phyloP scores from a whole-genome alignment of 257 asterid genomes.

The Lithospermum erythrorhizon region DNA sequence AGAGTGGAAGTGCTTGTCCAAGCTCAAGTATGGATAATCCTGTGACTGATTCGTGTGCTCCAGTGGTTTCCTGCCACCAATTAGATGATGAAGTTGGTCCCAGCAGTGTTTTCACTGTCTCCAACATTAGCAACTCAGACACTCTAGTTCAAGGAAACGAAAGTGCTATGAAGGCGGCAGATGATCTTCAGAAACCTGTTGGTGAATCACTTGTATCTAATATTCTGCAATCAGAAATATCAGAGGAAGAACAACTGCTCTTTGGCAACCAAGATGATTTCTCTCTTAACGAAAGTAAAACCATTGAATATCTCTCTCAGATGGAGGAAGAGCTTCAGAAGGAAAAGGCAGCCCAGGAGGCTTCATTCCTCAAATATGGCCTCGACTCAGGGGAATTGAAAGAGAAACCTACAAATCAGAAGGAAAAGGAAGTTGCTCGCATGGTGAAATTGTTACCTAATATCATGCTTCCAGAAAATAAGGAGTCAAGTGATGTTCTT shows the following conservation, averaged over 20 bases:
- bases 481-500: constrained; percentile 12
- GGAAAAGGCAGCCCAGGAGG: no score
- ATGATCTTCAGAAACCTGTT: constrained; percentile 12
- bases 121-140: constrained; percentile 20
- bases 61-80: constrained; percentile 22
- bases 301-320: constrained; percentile 12
- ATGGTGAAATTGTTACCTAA: constrained; percentile 55
- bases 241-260: constrained; percentile 43
- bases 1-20: constrained; percentile 15
- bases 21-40: constrained; percentile 18
- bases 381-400: constrained; percentile 15
- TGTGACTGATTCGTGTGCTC: constrained; percentile 24
- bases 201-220: constrained; percentile 16
- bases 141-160: constrained; percentile 14
- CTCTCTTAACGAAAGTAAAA: constrained; percentile 8
- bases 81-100: constrained; percentile 20
- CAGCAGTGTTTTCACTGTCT: constrained; percentile 15
- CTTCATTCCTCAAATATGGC: constrained; percentile 6
- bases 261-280: constrained; percentile 55
- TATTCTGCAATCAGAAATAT: constrained; percentile 24
- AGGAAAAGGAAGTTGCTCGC: constrained; percentile 25
- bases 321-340: constrained; percentile 13
- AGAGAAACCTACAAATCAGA: constrained; percentile 9
- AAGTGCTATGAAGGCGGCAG: constrained; percentile 10
- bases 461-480: constrained; percentile 22